Percentiles rank a stretch among this genome's conserved stretches.
Evolutionary conservation across 257 asterid species (phyloP).

Genomic region (Capsicum baccatum): DNA sequence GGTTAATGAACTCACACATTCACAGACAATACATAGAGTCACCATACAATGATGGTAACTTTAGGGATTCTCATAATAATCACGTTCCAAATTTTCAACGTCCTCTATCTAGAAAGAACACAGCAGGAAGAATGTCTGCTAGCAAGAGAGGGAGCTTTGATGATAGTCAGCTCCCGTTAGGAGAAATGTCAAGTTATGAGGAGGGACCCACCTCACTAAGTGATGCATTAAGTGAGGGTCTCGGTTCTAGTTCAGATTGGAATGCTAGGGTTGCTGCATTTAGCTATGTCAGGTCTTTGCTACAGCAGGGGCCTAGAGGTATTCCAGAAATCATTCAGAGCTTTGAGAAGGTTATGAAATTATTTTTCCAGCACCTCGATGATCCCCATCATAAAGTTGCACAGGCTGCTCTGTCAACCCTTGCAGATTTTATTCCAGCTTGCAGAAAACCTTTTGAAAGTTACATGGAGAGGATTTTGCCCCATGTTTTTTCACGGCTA

Average conservation of each 20-base stretch:
- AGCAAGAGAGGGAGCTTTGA: conserved; percentile 96
- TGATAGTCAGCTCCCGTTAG: conserved; percentile 79
- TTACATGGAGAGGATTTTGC: conserved; percentile 96
- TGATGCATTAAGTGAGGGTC: conserved; percentile 93
- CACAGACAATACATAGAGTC: conserved; percentile 73
- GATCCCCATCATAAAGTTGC: conserved; percentile 99
- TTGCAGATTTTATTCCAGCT: conserved; percentile 93
- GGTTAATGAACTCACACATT: conserved; percentile 58
- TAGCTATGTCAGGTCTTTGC: conserved; percentile 68
- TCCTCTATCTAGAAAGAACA: conserved; percentile 85
- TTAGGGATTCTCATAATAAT: conserved; percentile 69
- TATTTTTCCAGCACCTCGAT: conserved; percentile 97
- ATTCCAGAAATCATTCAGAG: conserved; percentile 92
- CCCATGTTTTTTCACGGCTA: conserved; percentile 97
- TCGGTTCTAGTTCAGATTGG: conserved; percentile 95
- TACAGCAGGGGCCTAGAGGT: conserved; percentile 95
- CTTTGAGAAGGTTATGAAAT: conserved; percentile 98
- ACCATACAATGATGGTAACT: conserved; percentile 69
- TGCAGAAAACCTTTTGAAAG: conserved; percentile 96
- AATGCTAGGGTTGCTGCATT: conserved; percentile 96
- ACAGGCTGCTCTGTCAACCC: conserved; percentile 97
- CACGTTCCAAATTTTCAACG: conserved; percentile 92
- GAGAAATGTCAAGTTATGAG: conserved; percentile 75
- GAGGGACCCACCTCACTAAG: conserved; percentile 89
- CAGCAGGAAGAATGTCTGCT: conserved; percentile 82